Evolutionary conservation across 108 stramenopile genomes (phyloP), one percentile per base, ranked within the genome.

Genomic region (Pseudonitzschia delicatissima): DNA sequence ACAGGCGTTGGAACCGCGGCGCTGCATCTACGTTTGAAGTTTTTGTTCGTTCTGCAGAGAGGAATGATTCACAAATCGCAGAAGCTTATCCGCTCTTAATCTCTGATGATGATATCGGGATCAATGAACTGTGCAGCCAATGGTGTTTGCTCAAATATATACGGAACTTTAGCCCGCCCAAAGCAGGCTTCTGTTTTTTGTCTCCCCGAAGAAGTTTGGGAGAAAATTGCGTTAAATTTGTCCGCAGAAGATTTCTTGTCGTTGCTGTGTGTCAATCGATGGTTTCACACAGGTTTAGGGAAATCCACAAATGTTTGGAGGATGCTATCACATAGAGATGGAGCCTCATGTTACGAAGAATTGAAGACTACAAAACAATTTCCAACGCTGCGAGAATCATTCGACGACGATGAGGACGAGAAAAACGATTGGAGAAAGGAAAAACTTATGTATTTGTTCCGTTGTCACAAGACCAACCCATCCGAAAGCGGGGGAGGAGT

Each of bases 201-300:
- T n/a, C 47, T 82, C 39, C 74, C 78, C 21, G 73, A 72, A 18
- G 81, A 64, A 44, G 45, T 69, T n/a, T 78, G 69, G 74, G 44
- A 58, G n/a, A 34, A 49, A 9, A 20, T 78, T 2, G 50, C 71
- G 1, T n/a, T 55, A 7, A 23, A 66, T 71, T 63, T 85, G 0
- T 33, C 29, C 4, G 53, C 73, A 15, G 72, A 59, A 12, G 81
- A 82, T 33, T 11, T 85, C 5, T 55, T 85, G 39, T 25, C 60
- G 42, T 67, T 85, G n/a, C 36, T 80, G 5, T 74, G 65, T 25
- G 42, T 52, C 26, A 72, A 80, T 62, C 57, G 63, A 31, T 21
- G 42, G n/a, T 59, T 76, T 11, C 31, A 64, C 50, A 45, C 64
- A 15, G 17, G 40, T 13, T 31, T 85, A 8, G 72, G 72, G 32